Evolutionary conservation across 2,329 filamentous ascomycete genomes (phyloP).

Genomic region (Teratosphaeria nubilosa): DNA sequence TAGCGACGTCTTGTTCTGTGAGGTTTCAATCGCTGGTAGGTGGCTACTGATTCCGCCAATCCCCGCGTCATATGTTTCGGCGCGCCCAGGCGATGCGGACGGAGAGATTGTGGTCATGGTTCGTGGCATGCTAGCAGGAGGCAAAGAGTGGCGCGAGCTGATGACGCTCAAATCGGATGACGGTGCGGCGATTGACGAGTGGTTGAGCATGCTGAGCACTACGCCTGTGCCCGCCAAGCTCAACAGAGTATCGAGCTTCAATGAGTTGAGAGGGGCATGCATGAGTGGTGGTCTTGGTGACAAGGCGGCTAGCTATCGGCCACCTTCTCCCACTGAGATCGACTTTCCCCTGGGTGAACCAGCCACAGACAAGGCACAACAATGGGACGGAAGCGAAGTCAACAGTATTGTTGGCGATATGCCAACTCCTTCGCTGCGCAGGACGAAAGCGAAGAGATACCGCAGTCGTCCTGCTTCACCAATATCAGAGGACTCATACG

Average conservation of each 20-base stretch:
- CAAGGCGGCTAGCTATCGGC: not conserved
- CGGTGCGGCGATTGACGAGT: slow-evolving; percentile 70
- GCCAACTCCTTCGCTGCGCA: slow-evolving; percentile 7
- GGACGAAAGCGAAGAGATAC: slow-evolving; percentile 17
- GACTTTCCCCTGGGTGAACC: slow-evolving; percentile 54
- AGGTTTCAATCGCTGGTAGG: slow-evolving; percentile 64
- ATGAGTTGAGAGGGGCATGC: slow-evolving; percentile 15
- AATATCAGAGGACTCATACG: slow-evolving; percentile 8
- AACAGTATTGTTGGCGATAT: slow-evolving; percentile 20
- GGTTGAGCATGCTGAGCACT: slow-evolving; percentile 74
- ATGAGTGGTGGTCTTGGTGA: slow-evolving; percentile 3
- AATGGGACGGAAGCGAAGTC: slow-evolving; percentile 33
- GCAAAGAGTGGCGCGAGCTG: slow-evolving; percentile 70
- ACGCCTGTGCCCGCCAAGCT: slow-evolving; percentile 49
- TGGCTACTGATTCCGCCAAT: slow-evolving; percentile 92
- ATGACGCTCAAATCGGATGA: slow-evolving; percentile 67
- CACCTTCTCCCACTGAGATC: slow-evolving; percentile 31
- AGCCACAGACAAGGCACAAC: slow-evolving; percentile 36
- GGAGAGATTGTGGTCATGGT: slow-evolving; percentile 80
- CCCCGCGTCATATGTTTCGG: slow-evolving; percentile 62
- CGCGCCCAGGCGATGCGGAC: slow-evolving; percentile 61
- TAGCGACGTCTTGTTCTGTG: slow-evolving; percentile 85
- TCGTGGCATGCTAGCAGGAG: slow-evolving; percentile 53
- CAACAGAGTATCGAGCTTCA: slow-evolving; percentile 45
- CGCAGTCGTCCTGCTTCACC: slow-evolving; percentile 9